Base-by-base conservation (phyloP, 176 grass and related monocot genomes). In the Oryza glumipatula region DNA sequence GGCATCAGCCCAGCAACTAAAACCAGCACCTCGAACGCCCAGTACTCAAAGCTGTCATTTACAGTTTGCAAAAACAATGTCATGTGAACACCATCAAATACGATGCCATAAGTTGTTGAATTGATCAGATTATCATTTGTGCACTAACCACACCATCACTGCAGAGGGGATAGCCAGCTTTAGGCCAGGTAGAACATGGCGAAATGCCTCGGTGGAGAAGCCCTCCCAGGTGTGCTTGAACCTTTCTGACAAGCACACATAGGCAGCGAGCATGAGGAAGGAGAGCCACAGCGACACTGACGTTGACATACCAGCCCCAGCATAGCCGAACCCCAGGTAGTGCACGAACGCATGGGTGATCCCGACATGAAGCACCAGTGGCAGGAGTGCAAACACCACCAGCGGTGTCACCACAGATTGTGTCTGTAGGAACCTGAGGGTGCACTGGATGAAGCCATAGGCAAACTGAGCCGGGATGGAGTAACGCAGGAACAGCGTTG, bases 11-110 rank as follows among this genome's bases (percentile, higher is more conserved):
- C 88, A 1, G 88, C 89, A 32, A 90, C 48, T 33, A 90, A 73
- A 35, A 94, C 88, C 22, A 94, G 28, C 19, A 91, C 47, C 88
- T 94, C 86, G 22, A 94, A 86, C 48, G 88, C 79, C 88, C 92
- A 94, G 79, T 88, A 86, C 75, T 91, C 86, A 0, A 94, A 86
- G 81, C 91, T 93, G 81, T 19, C 43, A 72, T 66, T 83, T 64
- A 45, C 68, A 58, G 19, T 69, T 23, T 8, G 28, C 23, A 68
- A 80, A 54, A 54, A 12, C 5, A 9, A 5, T 16, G 22, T 71
- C 17, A 22, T 30, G 14, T 74, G 10, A 22, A 19, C 60, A 84
- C 8, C 48, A 64, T 65, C 13, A 44, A 58, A 28, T 11, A 72
- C 17, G 35, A 74, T 43, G 41, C 11, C 7, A 48, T 35, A 41